Conservation (phyloP, 306 rosid genomes). For the Alnus rubra region DNA sequence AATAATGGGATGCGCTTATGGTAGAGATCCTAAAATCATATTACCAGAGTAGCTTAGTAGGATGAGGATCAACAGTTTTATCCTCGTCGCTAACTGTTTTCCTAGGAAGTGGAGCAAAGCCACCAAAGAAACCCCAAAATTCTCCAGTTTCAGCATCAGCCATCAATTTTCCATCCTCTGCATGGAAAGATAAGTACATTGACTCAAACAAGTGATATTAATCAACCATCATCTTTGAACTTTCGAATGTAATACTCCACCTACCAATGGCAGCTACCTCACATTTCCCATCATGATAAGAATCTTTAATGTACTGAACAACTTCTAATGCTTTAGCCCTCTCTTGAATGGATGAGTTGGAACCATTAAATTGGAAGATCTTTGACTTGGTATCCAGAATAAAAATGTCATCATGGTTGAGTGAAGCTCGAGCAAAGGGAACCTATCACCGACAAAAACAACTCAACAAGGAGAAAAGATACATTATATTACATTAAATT, state of each 20-base stretch:
- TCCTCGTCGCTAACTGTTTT: constrained; percentile 66
- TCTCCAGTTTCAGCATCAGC: constrained; percentile 96
- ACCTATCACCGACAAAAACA: constrained; percentile 55
- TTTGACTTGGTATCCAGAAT: constrained; percentile 88
- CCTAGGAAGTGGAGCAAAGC: constrained; percentile 98
- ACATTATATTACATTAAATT: constrained; percentile 23
- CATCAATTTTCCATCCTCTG: constrained; percentile 99
- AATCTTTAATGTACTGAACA: constrained; percentile 88
- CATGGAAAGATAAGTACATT: constrained; percentile 31
- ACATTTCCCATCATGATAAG: constrained; percentile 94
- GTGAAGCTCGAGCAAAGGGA: constrained; percentile 84
- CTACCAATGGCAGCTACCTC: constrained; percentile 92
- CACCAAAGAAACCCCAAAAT: constrained; percentile 96
- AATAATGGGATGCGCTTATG: constrained; percentile 6
- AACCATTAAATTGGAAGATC: constrained; percentile 94
- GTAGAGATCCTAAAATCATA: constrained; percentile 16
- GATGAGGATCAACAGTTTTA: constrained; percentile 53
- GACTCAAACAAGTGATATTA: constrained; percentile 31
- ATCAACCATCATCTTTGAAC: constrained; percentile 24
- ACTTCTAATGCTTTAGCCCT: constrained; percentile 98
- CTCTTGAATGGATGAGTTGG: constrained; percentile 94
- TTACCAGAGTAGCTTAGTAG: constrained; percentile 79
- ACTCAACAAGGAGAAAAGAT: constrained; percentile 25
- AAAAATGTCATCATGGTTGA: constrained; percentile 91
- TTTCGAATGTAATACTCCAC: constrained; percentile 37